Evolutionary conservation across 257 asterid species (phyloP), one percentile per base, ranked within the genome.

Genomic region (Linaria vulgaris): DNA sequence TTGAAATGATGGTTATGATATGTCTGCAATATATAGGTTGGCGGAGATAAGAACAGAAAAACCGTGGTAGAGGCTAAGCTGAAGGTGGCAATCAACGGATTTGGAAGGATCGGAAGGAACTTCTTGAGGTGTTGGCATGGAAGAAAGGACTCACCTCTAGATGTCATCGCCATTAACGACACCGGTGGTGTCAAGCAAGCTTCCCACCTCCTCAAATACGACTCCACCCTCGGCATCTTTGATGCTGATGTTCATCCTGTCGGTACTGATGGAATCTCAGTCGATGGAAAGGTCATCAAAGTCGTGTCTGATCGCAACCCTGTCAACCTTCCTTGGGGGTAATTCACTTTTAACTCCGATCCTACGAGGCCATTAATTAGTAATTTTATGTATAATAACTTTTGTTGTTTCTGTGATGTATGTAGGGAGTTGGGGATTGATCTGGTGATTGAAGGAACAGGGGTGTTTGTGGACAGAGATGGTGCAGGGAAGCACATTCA

Each of bases 121-220:
- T 92, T 92, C 82, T 70, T 92, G 87, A 74, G 96, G 78, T 82
- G 98, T 44, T 92, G 97, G 98, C 96, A 92, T 57, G 98, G 97
- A 9, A 69, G 85, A 56, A 91, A 92, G 71, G 97, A 86, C 77
- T 91, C 97, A 14, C 97, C 95, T 0, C 90, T 88, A 6, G 97
- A 92, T 22, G 79, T 89, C 31, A 77, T 92, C 17, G 97, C 83
- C 78, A 75, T 92, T 49, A 92, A 92, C 69, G 98, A 92, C 87
- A 83, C 94, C 12, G 97, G 98, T 0, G 98, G 98, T 41, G 94
- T 89, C n/a, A 92, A 87, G 69, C 98, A 92, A 70, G 98, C 98
- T 34, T 83, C 97, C 56, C 97, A 92, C 85, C 97, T 92, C 67
- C 94, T 92, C 78, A 92, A 91, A 48, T 92, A 92, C 66, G 98